Conservation (phyloP, 83 land plant species). For the Diphasiastrum complanatum region DNA sequence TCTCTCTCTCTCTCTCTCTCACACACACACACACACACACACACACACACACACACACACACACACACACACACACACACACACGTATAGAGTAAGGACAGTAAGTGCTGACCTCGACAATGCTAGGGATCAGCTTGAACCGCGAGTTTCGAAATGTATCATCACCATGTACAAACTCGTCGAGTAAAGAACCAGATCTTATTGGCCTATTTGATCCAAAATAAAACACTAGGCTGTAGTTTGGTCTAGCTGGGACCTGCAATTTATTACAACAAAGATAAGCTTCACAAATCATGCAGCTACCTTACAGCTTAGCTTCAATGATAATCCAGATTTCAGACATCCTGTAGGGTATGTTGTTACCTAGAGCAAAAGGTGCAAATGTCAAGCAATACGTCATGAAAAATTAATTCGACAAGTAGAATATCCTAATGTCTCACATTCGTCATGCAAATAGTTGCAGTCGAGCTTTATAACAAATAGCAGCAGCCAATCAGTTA, state of each 20-base stretch:
- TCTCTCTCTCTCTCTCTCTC: too few relatives aligned
- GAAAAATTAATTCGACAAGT: too few relatives aligned
- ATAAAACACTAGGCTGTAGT: slow-evolving; percentile 36
- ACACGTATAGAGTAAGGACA: background rate
- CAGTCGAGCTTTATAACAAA: too few relatives aligned
- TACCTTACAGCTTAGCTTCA: background rate
- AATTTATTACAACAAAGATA: background rate
- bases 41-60: background rate
- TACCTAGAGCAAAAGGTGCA: background rate
- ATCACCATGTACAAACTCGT: slow-evolving; percentile 35
- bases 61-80: background rate
- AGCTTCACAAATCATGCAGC: background rate
- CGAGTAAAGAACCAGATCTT: slow-evolving; percentile 29
- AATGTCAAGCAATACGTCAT: too few relatives aligned
- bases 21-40: too few relatives aligned
- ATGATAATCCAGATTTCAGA: too few relatives aligned
- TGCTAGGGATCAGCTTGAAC: slow-evolving; percentile 36
- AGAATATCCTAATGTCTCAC: too few relatives aligned
- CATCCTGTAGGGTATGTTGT: too few relatives aligned
- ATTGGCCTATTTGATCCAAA: slow-evolving; percentile 30
- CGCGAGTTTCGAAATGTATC: slow-evolving; percentile 39
- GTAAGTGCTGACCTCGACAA: slow-evolving; percentile 27
- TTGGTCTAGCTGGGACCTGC: slow-evolving; percentile 27
- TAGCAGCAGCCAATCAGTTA: too few relatives aligned
- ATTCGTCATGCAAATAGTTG: too few relatives aligned